Base-by-base conservation (phyloP, 2,329 filamentous ascomycete genomes). In the Penicillium griseofulvum region DNA sequence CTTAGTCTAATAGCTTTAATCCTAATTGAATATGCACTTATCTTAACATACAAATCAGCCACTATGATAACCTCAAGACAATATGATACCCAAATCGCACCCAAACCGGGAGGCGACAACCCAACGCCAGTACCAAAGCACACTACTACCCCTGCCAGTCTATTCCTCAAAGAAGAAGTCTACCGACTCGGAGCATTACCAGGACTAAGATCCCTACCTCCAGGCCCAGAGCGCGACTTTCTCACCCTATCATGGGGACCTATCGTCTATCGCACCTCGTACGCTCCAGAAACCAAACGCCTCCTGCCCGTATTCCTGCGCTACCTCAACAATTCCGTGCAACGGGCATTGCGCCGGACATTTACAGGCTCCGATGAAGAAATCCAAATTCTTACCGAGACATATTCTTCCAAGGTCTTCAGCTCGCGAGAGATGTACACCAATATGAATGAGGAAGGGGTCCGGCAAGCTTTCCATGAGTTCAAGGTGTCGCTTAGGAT, bases 321-420 rank as follows among this genome's bases (percentile, higher is more conserved):
- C 74, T 34, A 81, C 79, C 55, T 82, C 78, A 19, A 90, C 73
- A 12, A 89, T 81, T 51, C 89, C 80, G 69, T 89, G 12, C 54
- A 54, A 31, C 49, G 51, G 17, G 56, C 64, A 16, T 51, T 70
- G 9, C 46, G 55, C 12, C 60, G 55, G 26, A 54, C 46, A 6
- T 53, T 70, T 4, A 50, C 56, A 2, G 68, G 68, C 26, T 61
- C 63, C 5, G 49, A 57, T 1, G 56, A 68, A 2, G 59, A 69
- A 42, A 24, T 61, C 1, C 37, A 44, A 10, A 46, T 58, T 1
- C 50, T 70, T 5, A 56, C 62, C 44, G 47, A 47, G n/a, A 60
- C 60, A 7, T 71, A 69, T 36, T 52, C 65, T 12, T 68, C 65
- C 5, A 69, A 64, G 24, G 52, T 69, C 4, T 69, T 69, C 56